These are phyloP conservation scores for Baffinella frigidus DNA, from an alignment of 208 protist genomes.

Conservation along the genomic window DNA sequence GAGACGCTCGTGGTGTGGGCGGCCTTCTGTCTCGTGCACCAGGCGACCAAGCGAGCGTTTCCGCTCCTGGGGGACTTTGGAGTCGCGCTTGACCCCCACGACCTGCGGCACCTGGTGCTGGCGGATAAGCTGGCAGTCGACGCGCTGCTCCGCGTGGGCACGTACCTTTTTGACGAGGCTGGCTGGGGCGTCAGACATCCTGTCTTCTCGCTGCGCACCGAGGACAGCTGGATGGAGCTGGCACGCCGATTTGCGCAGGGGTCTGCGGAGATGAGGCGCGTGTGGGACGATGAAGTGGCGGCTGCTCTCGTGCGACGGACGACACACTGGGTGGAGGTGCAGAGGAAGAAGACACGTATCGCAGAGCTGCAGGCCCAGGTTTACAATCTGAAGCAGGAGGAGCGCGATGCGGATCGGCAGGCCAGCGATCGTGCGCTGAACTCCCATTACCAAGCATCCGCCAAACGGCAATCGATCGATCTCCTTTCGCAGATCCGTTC, in stretches of 20 bases:
- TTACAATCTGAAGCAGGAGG: too few relatives aligned
- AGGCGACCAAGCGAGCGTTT: neutral
- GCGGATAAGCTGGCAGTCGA: neutral
- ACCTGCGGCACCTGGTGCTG: slow-evolving; percentile 33
- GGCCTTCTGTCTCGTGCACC: neutral
- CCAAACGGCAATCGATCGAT: neutral
- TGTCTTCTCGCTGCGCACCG: neutral
- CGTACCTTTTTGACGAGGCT: neutral
- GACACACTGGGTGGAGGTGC: neutral
- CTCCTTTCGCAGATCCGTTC: neutral
- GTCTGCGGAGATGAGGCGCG: neutral
- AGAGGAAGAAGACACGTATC: neutral
- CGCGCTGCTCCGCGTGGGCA: neutral
- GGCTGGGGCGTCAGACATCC: too few relatives aligned
- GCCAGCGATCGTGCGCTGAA: too few relatives aligned
- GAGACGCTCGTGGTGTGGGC: slow-evolving; percentile 30
- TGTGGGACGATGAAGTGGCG: neutral
- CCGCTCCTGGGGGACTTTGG: neutral
- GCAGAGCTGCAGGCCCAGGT: too few relatives aligned
- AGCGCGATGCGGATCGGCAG: too few relatives aligned
- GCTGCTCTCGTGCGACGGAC: neutral
- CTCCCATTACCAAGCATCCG: too few relatives aligned
- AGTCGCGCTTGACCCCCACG: neutral
- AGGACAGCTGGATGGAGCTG: neutral
- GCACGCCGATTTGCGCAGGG: neutral